phyloP scores from a whole-genome alignment of 2,329 filamentous ascomycete genomes.

The Colletotrichum gigasporum region DNA sequence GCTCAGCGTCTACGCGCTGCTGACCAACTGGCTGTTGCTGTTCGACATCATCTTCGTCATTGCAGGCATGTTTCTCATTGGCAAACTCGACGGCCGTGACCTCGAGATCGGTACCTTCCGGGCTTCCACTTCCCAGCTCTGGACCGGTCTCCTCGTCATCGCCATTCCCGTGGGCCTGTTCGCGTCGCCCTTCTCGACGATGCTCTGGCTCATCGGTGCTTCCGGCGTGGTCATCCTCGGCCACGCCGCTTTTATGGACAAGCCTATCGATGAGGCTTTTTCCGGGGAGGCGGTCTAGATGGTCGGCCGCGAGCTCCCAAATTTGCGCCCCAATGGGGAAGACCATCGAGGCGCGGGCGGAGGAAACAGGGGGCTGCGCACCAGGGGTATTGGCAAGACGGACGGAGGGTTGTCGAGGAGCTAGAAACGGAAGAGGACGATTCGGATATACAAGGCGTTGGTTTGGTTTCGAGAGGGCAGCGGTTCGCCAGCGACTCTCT shows the following conservation, averaged over 20 bases:
- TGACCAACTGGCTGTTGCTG: constrained; percentile 86
- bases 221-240: constrained; percentile 93
- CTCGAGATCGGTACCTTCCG: constrained; percentile 85
- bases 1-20: constrained; percentile 93
- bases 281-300: constrained; percentile 99
- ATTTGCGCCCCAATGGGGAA: constrained; percentile 96
- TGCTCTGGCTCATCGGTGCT: constrained; percentile 96
- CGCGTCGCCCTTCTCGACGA: constrained; percentile 84
- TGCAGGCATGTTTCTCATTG: constrained; percentile 89
- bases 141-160: constrained; percentile 85
- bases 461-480: constrained; percentile 55
- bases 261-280: constrained; percentile 99
- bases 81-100: constrained; percentile 88
- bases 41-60: constrained; percentile 93
- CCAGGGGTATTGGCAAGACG: constrained; percentile 52
- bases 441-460: constrained; percentile 64
- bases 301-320: constrained; percentile 99
- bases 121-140: constrained; percentile 91
- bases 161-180: constrained; percentile 86
- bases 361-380: constrained; percentile 63
- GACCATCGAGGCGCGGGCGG: constrained; percentile 92
- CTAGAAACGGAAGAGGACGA: constrained; percentile 68
- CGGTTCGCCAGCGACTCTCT: constrained; percentile 69
- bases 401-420: constrained; percentile 70
- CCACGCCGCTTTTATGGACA: constrained; percentile 95